Evolutionary conservation across 495 filamentous ascomycete species (phyloP).

Genomic region (Podospora comata): DNA sequence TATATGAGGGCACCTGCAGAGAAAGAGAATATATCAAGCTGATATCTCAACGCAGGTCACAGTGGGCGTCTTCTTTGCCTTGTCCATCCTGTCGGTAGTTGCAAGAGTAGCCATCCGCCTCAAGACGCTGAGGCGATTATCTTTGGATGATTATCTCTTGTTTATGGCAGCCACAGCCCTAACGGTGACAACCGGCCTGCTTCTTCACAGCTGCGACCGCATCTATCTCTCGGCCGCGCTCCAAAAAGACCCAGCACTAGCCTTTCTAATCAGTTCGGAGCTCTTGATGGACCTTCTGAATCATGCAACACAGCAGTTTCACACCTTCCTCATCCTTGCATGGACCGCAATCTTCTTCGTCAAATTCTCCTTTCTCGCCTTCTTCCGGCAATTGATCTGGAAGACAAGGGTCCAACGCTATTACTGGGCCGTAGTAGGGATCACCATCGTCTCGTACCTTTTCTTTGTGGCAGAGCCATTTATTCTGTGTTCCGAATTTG

Average conservation of each 20-base stretch:
- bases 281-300: constrained; percentile 16
- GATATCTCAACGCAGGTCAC: constrained; percentile 19
- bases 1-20: background rate
- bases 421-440: constrained; percentile 19
- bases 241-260: constrained; percentile 12
- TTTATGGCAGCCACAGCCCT: constrained; percentile 18
- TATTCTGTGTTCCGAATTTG: constrained; percentile 22
- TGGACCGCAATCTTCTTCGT: constrained; percentile 23
- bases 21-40: background rate
- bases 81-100: constrained; percentile 4
- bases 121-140: constrained; percentile 18
- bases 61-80: constrained; percentile 30
- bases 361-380: constrained; percentile 24
- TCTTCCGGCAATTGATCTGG: constrained; percentile 23
- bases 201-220: constrained; percentile 18
- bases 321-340: constrained; percentile 16
- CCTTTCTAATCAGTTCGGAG: constrained; percentile 6
- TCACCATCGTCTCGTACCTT: constrained; percentile 19
- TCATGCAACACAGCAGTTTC: constrained; percentile 4
- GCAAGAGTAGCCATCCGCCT: constrained; percentile 21
- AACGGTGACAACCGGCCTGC: constrained; percentile 15
- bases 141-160: constrained; percentile 22
- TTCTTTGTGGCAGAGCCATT: constrained; percentile 20
- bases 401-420: constrained; percentile 18
- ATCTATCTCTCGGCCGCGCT: constrained; percentile 20